phyloP scores from a whole-genome alignment of 129 eudicot species.

The Escallonia rubra region DNA sequence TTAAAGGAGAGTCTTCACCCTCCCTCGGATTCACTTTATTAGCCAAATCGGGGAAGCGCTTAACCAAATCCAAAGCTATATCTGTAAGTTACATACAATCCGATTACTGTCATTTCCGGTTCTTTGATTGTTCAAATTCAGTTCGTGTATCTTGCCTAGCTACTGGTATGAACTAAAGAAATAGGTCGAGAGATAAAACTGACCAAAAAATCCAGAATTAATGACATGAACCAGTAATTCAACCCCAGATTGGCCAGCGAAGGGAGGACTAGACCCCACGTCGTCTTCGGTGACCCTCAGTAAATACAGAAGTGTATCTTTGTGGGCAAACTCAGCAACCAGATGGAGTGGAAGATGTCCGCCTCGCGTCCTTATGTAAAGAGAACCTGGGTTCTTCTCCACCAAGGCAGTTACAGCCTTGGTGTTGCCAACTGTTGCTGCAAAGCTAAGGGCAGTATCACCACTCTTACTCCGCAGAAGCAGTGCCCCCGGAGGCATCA shows the following conservation, averaged over 20 bases:
- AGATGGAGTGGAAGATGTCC: constrained; percentile 18
- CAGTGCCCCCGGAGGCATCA: constrained; percentile 16
- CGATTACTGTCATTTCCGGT: too few relatives aligned
- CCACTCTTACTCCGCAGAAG: neutral
- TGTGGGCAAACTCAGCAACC: constrained; percentile 24
- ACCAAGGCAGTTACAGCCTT: constrained; percentile 27
- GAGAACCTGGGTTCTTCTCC: constrained; percentile 17
- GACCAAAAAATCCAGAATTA: too few relatives aligned
- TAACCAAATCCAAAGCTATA: constrained; percentile 27
- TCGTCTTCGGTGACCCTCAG: too few relatives aligned
- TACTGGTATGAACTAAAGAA: too few relatives aligned
- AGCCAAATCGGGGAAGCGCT: constrained; percentile 23
- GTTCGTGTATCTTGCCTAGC: too few relatives aligned
- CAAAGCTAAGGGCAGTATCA: constrained; percentile 20
- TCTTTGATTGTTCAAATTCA: too few relatives aligned
- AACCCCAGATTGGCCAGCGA: too few relatives aligned
- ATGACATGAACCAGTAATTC: too few relatives aligned
- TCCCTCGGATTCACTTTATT: neutral
- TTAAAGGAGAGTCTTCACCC: constrained; percentile 20
- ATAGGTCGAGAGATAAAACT: too few relatives aligned
- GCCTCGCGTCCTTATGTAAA: constrained; percentile 6
- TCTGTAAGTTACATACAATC: constrained; percentile 14
- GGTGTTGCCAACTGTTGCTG: constrained; percentile 30
- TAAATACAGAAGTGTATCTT: constrained; percentile 8
- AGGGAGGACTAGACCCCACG: too few relatives aligned